Evolutionary conservation across 2,329 filamentous ascomycete species (phyloP).

Genomic region (Paraconiothyrium brasiliense): DNA sequence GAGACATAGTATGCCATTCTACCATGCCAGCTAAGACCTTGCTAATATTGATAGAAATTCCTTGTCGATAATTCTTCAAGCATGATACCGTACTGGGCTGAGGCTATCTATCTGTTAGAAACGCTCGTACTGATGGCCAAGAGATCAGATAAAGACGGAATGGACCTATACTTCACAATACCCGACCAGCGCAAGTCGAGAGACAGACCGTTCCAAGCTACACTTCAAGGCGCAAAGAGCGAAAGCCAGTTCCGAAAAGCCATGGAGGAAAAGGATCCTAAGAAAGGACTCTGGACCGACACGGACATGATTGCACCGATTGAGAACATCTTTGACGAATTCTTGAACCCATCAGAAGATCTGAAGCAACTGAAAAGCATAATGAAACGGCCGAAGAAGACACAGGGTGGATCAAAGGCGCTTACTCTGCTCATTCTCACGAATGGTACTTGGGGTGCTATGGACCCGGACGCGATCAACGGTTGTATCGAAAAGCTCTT

Average conservation of each 20-base stretch:
- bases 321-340: constrained; percentile 3
- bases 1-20: background rate
- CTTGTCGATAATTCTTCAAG: constrained; percentile 19
- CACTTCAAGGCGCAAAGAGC: background rate
- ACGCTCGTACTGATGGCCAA: constrained; percentile 18
- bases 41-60: constrained; percentile 13
- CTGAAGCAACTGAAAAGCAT: background rate
- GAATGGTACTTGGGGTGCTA: constrained; percentile 18
- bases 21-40: no score
- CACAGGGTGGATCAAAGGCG: background rate
- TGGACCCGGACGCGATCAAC: constrained; percentile 12
- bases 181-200: background rate
- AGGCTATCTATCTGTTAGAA: constrained; percentile 19
- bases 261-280: background rate
- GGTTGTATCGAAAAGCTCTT: constrained; percentile 5
- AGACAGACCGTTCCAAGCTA: background rate
- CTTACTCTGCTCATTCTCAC: constrained; percentile 19
- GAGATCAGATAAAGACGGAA: constrained; percentile 14
- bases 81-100: constrained; percentile 20
- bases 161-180: constrained; percentile 19
- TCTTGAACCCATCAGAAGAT: background rate
- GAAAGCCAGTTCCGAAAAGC: background rate
- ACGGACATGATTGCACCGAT: constrained; percentile 8
- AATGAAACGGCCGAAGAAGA: background rate
- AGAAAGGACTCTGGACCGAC: background rate